Percentiles rank a stretch among this genome's conserved stretches.
These are phyloP conservation scores for Casuarina glauca DNA, from an alignment of 306 rosid genomes.

Conservation along the genomic window DNA sequence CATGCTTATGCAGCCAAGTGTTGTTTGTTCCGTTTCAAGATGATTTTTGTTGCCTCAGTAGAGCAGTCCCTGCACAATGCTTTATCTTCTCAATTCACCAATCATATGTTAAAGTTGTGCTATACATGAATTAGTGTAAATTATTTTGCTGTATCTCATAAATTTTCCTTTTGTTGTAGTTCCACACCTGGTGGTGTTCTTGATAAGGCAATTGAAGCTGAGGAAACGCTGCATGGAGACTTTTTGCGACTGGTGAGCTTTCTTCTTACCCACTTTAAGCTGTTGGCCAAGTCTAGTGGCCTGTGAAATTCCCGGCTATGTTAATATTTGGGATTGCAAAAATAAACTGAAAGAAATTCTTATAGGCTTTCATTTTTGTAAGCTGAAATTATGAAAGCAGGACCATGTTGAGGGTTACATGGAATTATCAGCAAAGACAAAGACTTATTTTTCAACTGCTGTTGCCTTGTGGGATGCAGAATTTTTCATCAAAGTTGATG, in stretches of 20 bases:
- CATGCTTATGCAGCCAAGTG: neutral
- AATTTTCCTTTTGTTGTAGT: constrained; percentile 38
- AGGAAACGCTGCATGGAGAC: constrained; percentile 71
- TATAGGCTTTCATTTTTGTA: neutral
- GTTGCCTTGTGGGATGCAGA: constrained; percentile 84
- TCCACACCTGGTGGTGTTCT: constrained; percentile 80
- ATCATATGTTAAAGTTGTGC: neutral
- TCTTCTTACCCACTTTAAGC: constrained; percentile 23
- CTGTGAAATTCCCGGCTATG: neutral
- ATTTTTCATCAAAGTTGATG: constrained; percentile 88
- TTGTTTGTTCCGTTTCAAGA: neutral
- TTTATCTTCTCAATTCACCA: neutral
- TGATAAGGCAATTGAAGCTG: constrained; percentile 74
- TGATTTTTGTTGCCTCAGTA: constrained; percentile 4
- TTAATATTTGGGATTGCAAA: neutral
- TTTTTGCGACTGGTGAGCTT: constrained; percentile 83
- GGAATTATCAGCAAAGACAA: constrained; percentile 78
- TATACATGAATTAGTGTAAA: neutral
- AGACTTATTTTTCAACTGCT: constrained; percentile 69
- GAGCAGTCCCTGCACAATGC: neutral
- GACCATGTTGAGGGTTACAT: constrained; percentile 74
- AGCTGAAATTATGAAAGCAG: constrained; percentile 35
- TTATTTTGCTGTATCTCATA: neutral
- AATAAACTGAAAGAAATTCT: neutral
- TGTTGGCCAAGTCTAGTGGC: neutral